Evolutionary conservation across 768 basidiomycete species (phyloP), one percentile per base, ranked within the genome.

Genomic region (Hericium coralloides): DNA sequence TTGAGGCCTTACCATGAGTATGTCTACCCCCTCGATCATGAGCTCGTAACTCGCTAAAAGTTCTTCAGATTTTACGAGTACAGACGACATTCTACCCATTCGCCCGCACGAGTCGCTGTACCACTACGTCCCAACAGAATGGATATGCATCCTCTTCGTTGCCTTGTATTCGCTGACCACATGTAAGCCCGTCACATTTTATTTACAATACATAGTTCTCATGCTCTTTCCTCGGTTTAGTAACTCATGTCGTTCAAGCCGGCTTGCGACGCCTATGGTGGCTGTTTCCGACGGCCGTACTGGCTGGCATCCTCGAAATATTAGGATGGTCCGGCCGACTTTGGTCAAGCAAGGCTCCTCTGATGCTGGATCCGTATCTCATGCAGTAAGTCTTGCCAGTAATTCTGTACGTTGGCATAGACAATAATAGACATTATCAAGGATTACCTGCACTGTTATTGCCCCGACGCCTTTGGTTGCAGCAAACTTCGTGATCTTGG

Each of bases 81-180:
- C 25, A 9, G 31, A 8, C 31, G 10, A 31, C 31, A 9, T 9
- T 31, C 31, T 9, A 9, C 6, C 31, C 31, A 9, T 31, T 6
- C 25, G 6, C 6, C 2, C 25, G 3, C 25, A 26, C 6, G 26
- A 18, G 52, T 52, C 55, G 23, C 23, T 10, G 15, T 52, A 41
- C 25, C 31, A 20, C 54, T 54, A n/a, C 55, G 38, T 36, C 12
- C 26, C 50, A 9, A 6, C 73, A 0, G 63, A 69, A 52, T 72
- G 71, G 67, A 61, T 74, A 22, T 67, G 66, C 57, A 65, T 69
- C 37, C 55, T 70, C 36, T 76, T 73, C 62, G 52, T 77, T 41
- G 66, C 64, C 6, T 66, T 74, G 12, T 75, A 70, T 51, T 54
- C 60, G 12, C 2, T 72, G 14, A 58, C 68, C 4, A 68, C 71